phyloP scores from a whole-genome alignment of 164 flowering plant species.

The Vitis riparia region DNA sequence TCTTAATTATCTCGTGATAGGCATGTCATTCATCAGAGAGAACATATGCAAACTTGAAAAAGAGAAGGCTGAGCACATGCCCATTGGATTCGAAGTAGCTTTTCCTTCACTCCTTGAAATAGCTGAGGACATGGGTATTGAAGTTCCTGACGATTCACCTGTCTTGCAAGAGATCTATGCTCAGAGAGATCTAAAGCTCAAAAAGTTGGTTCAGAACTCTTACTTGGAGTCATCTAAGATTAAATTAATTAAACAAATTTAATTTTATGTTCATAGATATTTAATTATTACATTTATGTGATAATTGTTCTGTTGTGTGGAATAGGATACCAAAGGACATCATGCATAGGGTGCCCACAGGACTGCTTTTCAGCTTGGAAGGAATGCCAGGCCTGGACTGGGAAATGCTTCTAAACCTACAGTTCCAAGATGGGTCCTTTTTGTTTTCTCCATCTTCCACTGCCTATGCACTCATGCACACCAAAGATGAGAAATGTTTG shows the following conservation, averaged over 20 bases:
- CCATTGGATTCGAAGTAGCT: conserved; percentile 88
- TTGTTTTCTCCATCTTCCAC: conserved; percentile 91
- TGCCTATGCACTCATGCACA: conserved; percentile 85
- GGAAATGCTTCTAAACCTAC: conserved; percentile 76
- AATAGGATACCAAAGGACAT: conserved; percentile 85
- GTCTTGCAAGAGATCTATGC: conserved; percentile 58
- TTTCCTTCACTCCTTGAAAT: conserved; percentile 80
- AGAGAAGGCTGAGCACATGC: conserved; percentile 85
- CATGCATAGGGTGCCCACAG: conserved; percentile 77
- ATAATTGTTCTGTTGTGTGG: conserved; percentile 14
- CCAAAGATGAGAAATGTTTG: conserved; percentile 67
- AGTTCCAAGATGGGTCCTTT: conserved; percentile 84
- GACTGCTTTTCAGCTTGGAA: conserved; percentile 87
- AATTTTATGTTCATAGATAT: background rate
- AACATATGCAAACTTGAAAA: conserved; percentile 63
- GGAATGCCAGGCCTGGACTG: conserved; percentile 83
- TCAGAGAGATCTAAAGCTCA: conserved; percentile 61
- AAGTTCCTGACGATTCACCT: conserved; percentile 55
- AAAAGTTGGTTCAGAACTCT: conserved; percentile 36
- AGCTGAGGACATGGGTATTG: conserved; percentile 48
- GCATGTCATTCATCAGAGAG: conserved; percentile 49
- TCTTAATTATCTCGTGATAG: conserved; percentile 22
- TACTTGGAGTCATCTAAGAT: background rate
- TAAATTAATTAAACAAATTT: no score
- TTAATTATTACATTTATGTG: background rate